Conservation (phyloP, 129 eudicot species). For the Tagetes erecta region DNA sequence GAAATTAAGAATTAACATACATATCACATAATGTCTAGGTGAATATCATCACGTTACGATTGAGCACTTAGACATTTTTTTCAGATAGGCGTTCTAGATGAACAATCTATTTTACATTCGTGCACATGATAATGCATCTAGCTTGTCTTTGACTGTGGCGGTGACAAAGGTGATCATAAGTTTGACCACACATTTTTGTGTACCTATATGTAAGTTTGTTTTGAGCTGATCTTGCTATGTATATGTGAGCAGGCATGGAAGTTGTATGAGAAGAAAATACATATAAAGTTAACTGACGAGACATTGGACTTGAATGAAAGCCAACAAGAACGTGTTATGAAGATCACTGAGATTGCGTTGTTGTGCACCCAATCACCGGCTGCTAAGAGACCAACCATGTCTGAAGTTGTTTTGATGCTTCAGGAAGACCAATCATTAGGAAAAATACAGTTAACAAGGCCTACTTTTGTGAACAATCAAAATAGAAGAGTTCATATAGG, state of each 20-base stretch:
- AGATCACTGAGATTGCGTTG: slow-evolving; percentile 58
- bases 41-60: too few relatives aligned
- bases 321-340: slow-evolving; percentile 50
- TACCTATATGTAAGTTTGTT: not conserved
- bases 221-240: too few relatives aligned
- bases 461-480: slow-evolving; percentile 21
- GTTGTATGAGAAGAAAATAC: slow-evolving; percentile 12
- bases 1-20: too few relatives aligned
- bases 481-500: slow-evolving; percentile 28
- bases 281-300: slow-evolving; percentile 44
- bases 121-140: too few relatives aligned
- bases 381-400: slow-evolving; percentile 64
- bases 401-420: slow-evolving; percentile 60
- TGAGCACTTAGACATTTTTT: too few relatives aligned
- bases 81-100: too few relatives aligned
- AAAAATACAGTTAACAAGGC: slow-evolving; percentile 33
- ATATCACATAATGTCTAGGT: too few relatives aligned
- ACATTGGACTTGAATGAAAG: slow-evolving; percentile 40
- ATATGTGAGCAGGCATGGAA: not conserved
- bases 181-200: not conserved
- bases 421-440: slow-evolving; percentile 40
- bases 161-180: not conserved
- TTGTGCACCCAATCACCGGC: slow-evolving; percentile 64
- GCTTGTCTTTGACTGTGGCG: too few relatives aligned
- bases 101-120: too few relatives aligned